A percentile compares a stretch with the other conserved stretches of the same genome.
These are phyloP conservation scores for Lactarius indigo DNA, from an alignment of 768 basidiomycete genomes.

Conservation along the genomic window DNA sequence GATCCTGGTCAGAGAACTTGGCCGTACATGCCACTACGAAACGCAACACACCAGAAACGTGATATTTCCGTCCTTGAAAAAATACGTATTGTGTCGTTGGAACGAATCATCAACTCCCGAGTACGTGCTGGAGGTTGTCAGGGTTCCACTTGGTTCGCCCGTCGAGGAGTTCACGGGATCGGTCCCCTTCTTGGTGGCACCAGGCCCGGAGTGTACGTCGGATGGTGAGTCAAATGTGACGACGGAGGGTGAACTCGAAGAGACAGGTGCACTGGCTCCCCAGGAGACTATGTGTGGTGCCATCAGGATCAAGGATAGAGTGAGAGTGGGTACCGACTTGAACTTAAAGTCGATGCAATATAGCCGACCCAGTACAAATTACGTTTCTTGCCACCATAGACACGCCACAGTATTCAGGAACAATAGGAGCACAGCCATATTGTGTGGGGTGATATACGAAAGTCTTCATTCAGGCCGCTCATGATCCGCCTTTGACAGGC, in stretches of 20 bases:
- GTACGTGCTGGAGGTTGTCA: background rate
- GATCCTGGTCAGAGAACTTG: background rate
- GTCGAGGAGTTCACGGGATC: no score
- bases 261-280: background rate
- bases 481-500: background rate
- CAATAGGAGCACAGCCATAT: background rate
- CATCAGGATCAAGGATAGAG: background rate
- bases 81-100: conserved; percentile 16
- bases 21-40: background rate
- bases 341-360: background rate
- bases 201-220: background rate
- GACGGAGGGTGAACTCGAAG: background rate
- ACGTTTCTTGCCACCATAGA: background rate
- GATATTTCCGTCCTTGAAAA: conserved; percentile 20
- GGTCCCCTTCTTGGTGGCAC: background rate
- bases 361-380: background rate
- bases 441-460: no score
- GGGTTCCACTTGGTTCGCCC: background rate
- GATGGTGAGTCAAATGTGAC: background rate
- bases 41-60: conserved; percentile 14
- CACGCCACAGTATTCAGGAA: background rate
- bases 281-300: conserved; percentile 5
- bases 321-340: background rate
- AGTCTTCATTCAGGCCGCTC: background rate
- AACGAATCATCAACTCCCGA: background rate